These are phyloP conservation scores for Cubamyces sp. DNA, from an alignment of 768 basidiomycete species.

Conservation along the genomic window DNA sequence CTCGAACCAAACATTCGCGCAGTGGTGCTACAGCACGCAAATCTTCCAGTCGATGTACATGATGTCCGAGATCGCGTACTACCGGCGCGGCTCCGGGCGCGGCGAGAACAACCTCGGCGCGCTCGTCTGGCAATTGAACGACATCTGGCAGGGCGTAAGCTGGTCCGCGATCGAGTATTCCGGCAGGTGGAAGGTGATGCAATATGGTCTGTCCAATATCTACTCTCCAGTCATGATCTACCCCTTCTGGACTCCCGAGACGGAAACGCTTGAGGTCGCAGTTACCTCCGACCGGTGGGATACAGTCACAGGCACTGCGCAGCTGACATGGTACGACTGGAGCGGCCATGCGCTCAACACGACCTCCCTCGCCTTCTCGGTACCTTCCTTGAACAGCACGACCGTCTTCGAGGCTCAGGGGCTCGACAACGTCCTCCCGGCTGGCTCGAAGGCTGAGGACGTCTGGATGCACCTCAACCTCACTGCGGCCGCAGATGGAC, in stretches of 20 bases:
- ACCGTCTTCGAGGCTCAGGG: conserved; percentile 46
- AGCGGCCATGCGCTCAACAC: conserved; percentile 45
- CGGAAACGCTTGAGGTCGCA: conserved; percentile 50
- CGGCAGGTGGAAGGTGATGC: conserved; percentile 62
- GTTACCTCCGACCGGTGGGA: conserved; percentile 57
- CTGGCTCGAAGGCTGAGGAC: conserved; percentile 43
- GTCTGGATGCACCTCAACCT: conserved; percentile 57
- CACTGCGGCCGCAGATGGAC: conserved; percentile 44
- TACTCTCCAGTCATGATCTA: conserved; percentile 54
- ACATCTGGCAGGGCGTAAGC: conserved; percentile 62
- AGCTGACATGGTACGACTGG: conserved; percentile 66
- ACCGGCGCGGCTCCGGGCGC: conserved; percentile 58
- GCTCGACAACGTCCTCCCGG: conserved; percentile 49
- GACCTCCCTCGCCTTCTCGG: conserved; percentile 43
- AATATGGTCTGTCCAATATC: conserved; percentile 52
- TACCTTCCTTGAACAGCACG: conserved; percentile 56
- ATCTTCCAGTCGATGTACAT: conserved; percentile 63
- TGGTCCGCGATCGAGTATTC: conserved; percentile 62
- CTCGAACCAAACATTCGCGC: conserved; percentile 60
- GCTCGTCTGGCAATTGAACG: conserved; percentile 62
- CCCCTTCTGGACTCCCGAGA: conserved; percentile 58
- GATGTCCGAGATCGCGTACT: conserved; percentile 58
- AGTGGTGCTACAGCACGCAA: conserved; percentile 68
- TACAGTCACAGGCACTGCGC: conserved; percentile 47
- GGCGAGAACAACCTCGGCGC: conserved; percentile 63